Percentiles rank a stretch among this genome's conserved stretches.
Conservation (phyloP, 140 eudicot species). For the Stevia rebaudiana region DNA sequence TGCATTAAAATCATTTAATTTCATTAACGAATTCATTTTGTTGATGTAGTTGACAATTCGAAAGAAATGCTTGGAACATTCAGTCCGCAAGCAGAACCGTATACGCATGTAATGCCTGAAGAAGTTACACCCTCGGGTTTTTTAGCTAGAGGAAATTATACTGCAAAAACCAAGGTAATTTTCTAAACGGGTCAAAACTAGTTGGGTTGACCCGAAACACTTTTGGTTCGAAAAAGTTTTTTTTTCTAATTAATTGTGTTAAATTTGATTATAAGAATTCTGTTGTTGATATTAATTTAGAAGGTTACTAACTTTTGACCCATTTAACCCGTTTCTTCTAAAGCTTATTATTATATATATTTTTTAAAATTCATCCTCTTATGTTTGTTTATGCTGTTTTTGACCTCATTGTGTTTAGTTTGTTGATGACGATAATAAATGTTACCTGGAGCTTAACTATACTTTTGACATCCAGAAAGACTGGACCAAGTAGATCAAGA, state of each 20-base stretch:
- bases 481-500: slow-evolving; percentile 41
- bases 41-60: slow-evolving; percentile 66
- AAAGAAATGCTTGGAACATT: slow-evolving; percentile 93
- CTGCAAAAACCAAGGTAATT: slow-evolving; percentile 79
- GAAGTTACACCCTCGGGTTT: slow-evolving; percentile 90
- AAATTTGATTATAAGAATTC: background rate
- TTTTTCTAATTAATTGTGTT: background rate
- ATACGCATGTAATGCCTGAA: slow-evolving; percentile 85
- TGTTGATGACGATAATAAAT: slow-evolving; percentile 75
- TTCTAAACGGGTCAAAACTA: background rate
- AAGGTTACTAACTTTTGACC: background rate
- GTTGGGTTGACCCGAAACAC: slow-evolving; percentile 1
- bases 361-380: background rate
- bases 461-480: slow-evolving; percentile 87
- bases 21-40: background rate
- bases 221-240: background rate
- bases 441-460: slow-evolving; percentile 86
- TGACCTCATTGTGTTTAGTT: slow-evolving; percentile 36
- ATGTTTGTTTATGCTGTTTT: background rate
- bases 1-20: background rate
- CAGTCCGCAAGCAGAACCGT: slow-evolving; percentile 79
- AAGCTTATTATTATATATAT: background rate
- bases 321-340: background rate
- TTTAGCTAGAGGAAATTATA: slow-evolving; percentile 87
- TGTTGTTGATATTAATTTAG: background rate